A percentile compares a stretch with the other conserved stretches of the same genome.
phyloP scores from a whole-genome alignment of 148 eudicot species.

The Silene conica region DNA sequence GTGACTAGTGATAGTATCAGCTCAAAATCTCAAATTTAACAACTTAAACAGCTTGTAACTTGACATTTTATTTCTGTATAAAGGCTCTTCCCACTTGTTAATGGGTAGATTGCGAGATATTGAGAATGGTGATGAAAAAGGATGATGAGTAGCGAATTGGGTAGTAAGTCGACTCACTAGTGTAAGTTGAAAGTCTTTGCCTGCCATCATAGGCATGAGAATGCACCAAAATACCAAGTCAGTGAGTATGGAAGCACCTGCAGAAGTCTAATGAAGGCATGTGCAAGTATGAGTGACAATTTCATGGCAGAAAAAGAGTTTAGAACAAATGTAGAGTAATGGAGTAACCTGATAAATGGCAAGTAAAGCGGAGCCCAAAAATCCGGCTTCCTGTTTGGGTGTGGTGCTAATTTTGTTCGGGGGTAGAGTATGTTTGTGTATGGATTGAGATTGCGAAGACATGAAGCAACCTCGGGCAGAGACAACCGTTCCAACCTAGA shows the following conservation, averaged over 20 bases:
- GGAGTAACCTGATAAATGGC: slow-evolving; percentile 59
- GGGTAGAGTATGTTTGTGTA: slow-evolving; percentile 36
- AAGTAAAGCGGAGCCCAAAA: slow-evolving; percentile 45
- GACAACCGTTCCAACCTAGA: slow-evolving; percentile 55
- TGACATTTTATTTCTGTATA: neutral
- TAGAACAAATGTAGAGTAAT: neutral
- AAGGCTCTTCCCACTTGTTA: neutral
- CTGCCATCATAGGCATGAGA: slow-evolving; percentile 56
- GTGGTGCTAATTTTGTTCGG: neutral
- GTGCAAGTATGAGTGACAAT: slow-evolving; percentile 3
- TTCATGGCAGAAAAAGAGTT: neutral
- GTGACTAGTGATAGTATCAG: too few species aligned
- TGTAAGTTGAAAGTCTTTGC: slow-evolving; percentile 57
- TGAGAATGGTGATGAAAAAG: neutral
- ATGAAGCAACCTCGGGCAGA: slow-evolving; percentile 71
- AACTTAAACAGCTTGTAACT: too few species aligned
- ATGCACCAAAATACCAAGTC: slow-evolving; percentile 84
- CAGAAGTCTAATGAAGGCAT: slow-evolving; percentile 50
- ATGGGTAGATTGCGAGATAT: neutral
- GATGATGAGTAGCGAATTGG: neutral
- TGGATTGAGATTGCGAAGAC: slow-evolving; percentile 27
- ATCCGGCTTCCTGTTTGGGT: slow-evolving; percentile 26
- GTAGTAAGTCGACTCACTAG: slow-evolving; percentile 38
- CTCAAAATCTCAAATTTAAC: too few species aligned
- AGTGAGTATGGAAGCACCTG: slow-evolving; percentile 72